Percentiles rank a stretch among this genome's conserved stretches.
Evolutionary conservation across 805 yeast genomes (phyloP).

Genomic region (Suhomyces pyralidae): DNA sequence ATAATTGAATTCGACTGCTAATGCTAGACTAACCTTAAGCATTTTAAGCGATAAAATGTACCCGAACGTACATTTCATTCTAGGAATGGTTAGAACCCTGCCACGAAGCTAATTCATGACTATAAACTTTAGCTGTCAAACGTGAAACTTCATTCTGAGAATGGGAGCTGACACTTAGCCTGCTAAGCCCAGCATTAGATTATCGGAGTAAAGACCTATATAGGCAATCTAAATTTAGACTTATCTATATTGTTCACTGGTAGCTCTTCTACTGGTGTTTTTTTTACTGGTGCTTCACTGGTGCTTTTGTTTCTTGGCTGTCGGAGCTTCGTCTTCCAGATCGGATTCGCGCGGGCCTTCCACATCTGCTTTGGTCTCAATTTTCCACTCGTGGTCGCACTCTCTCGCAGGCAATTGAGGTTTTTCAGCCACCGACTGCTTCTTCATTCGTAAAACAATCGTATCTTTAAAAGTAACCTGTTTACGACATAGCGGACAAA

Average conservation of each 20-base stretch:
- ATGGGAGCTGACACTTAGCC: not conserved
- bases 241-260: no score
- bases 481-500: slow-evolving; percentile 44
- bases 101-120: no score
- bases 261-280: no score
- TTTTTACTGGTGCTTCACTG: no score
- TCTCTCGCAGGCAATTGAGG: slow-evolving; percentile 14
- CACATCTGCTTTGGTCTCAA: not conserved
- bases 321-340: not conserved
- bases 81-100: no score
- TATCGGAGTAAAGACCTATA: not conserved
- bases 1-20: not conserved
- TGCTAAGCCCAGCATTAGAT: not conserved
- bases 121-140: no score
- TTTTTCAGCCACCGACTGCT: slow-evolving; percentile 6
- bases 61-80: no score
- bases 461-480: slow-evolving; percentile 38
- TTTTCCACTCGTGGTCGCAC: not conserved
- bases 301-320: not conserved
- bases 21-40: not conserved
- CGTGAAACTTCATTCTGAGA: not conserved
- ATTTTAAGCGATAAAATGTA: no score
- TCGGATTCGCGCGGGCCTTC: not conserved
- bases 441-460: slow-evolving; percentile 16
- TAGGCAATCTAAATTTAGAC: not conserved